A percentile compares a stretch with the other conserved stretches of the same genome.
phyloP scores from a whole-genome alignment of 768 basidiomycete species.

The Boletales sp. region DNA sequence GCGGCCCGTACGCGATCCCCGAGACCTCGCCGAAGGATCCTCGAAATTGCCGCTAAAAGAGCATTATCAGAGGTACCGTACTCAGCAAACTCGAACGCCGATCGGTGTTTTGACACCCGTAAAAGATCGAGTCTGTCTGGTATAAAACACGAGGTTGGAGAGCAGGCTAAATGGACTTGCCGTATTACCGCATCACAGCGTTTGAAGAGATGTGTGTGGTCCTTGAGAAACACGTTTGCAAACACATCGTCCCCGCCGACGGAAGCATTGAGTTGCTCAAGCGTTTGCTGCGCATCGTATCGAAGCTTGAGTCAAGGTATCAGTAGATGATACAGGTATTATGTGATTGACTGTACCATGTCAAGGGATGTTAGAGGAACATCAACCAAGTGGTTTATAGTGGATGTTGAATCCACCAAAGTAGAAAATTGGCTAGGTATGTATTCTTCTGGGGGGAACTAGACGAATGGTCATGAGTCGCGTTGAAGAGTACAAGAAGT shows the following conservation, averaged over 20 bases:
- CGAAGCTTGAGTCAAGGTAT: constrained; percentile 48
- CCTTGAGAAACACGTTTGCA: constrained; percentile 65
- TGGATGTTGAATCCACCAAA: constrained; percentile 77
- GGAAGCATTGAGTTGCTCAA: constrained; percentile 56
- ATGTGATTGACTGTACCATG: constrained; percentile 46
- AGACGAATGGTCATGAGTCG: constrained; percentile 1
- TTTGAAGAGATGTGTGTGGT: constrained; percentile 57
- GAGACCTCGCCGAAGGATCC: constrained; percentile 60
- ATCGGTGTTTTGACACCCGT: constrained; percentile 40
- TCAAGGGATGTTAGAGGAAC: constrained; percentile 77
- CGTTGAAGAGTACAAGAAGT: not conserved
- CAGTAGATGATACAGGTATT: not conserved
- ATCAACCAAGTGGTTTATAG: constrained; percentile 71
- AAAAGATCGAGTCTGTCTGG: constrained; percentile 44
- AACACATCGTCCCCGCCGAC: constrained; percentile 58
- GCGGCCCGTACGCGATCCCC: constrained; percentile 68
- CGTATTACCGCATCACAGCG: constrained; percentile 74
- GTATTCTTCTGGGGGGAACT: constrained; percentile 65
- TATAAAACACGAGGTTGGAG: constrained; percentile 2
- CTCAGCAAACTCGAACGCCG: constrained; percentile 43
- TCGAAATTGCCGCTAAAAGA: constrained; percentile 49
- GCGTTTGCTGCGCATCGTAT: constrained; percentile 71
- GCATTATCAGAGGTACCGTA: constrained; percentile 57
- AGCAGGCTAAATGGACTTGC: constrained; percentile 34
- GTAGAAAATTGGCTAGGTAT: constrained; percentile 46